Conservation (phyloP, 1,284 basidiomycete genomes). For the Trametes polyzona region DNA sequence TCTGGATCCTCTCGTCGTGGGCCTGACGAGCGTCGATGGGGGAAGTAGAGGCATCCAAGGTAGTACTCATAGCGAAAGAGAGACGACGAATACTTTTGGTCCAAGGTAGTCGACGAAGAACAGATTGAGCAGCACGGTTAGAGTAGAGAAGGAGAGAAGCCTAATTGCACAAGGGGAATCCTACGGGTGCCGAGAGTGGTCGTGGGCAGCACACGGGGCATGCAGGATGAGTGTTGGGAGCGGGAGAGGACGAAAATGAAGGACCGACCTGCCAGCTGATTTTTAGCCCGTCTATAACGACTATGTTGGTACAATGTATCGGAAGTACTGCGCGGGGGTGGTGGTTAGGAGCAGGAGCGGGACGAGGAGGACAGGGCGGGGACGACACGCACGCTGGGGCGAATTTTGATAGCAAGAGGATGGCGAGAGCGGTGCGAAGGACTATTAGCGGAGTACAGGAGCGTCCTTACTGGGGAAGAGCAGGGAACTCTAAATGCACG, state of each 20-base stretch:
- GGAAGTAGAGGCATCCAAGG: slow-evolving; percentile 68
- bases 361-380: slow-evolving; percentile 17
- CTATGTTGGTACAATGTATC: slow-evolving; percentile 73
- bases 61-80: slow-evolving; percentile 66
- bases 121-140: slow-evolving; percentile 53
- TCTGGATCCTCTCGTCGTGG: slow-evolving; percentile 75
- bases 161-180: slow-evolving; percentile 73
- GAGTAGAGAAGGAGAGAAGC: slow-evolving; percentile 54
- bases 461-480: slow-evolving; percentile 29
- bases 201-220: slow-evolving; percentile 16
- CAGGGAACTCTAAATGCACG: slow-evolving; percentile 47
- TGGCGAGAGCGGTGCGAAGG: slow-evolving; percentile 44
- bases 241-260: slow-evolving; percentile 11
- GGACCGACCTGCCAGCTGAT: slow-evolving; percentile 65
- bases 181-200: slow-evolving; percentile 45
- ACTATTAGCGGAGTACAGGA: slow-evolving; percentile 42
- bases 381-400: slow-evolving; percentile 34
- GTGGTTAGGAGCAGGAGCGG: slow-evolving; percentile 27
- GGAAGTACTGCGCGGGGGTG: slow-evolving; percentile 40
- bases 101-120: slow-evolving; percentile 57
- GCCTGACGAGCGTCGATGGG: slow-evolving; percentile 69
- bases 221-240: slow-evolving; percentile 26
- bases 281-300: slow-evolving; percentile 78
- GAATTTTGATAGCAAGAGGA: slow-evolving; percentile 37
- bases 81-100: slow-evolving; percentile 54